Evolutionary conservation across 139 green algal genomes (phyloP), one percentile per base, ranked within the genome.

Genomic region (Haematococcus sp.): DNA sequence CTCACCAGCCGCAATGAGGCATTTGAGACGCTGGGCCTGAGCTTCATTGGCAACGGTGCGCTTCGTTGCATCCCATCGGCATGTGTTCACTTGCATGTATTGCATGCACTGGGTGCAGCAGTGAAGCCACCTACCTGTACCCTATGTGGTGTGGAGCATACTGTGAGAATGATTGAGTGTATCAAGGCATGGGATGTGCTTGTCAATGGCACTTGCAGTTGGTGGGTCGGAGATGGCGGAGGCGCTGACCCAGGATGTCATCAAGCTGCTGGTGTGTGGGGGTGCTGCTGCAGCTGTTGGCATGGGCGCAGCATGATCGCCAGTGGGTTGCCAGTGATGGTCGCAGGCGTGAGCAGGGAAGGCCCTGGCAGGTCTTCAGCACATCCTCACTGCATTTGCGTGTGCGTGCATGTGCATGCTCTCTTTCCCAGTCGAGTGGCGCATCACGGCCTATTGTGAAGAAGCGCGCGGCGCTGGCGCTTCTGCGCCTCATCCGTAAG

Each of bases 391-490:
- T n/a, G n/a, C n/a, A n/a, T n/a, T n/a, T n/a, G n/a, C n/a, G n/a
- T n/a, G n/a, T n/a, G n/a, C n/a, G n/a, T n/a, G n/a, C n/a, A 49
- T 49, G 40, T 49, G 40, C 11, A 49, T 49, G n/a, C n/a, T n/a
- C n/a, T n/a, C n/a, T n/a, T n/a, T n/a, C n/a, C n/a, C 78, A 93
- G 88, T 89, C 80, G 52, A 94, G 88, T 72, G 89, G 91, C 60
- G 78, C 88, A 0, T 82, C 88, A 27, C 87, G 93, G 3, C 88
- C 94, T 3, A 76, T 97, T 28, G 90, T 99, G 61, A 89, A 93
- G 66, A 99, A 99, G 86, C 98, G 98, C 78, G 95, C 96, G 3
- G 94, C 93, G 33, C 87, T 99, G 44, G 97, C 90, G 82, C 82
- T 99, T 70, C 88, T 99, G 77, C 79, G 93, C 30, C 84, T 99